These are phyloP conservation scores for Trichodelitschia bisporula DNA, from an alignment of 495 filamentous ascomycete species.

Conservation along the genomic window DNA sequence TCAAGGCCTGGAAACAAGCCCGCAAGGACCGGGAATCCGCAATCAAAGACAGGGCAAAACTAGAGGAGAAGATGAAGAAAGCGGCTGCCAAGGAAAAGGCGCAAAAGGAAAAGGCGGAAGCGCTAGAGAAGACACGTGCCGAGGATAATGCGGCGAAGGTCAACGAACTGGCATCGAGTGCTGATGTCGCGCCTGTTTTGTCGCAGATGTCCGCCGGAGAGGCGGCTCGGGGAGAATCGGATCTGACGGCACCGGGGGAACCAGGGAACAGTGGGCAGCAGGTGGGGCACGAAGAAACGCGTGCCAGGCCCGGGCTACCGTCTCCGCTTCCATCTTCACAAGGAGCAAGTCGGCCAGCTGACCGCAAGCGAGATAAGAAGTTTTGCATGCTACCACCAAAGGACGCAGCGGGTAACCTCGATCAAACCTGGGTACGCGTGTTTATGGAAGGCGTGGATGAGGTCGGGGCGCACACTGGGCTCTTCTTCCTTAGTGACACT, in stretches of 20 bases:
- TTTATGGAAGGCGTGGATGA: conserved; percentile 68
- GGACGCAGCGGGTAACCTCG: conserved; percentile 21
- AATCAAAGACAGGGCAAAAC: conserved; percentile 31
- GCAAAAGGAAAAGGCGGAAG: conserved; percentile 2
- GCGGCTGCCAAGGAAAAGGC: conserved; percentile 8
- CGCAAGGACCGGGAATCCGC: conserved; percentile 38
- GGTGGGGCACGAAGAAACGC: background rate
- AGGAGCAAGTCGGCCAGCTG: background rate
- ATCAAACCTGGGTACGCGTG: conserved; percentile 52
- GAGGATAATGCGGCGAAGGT: background rate
- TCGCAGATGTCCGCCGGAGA: background rate
- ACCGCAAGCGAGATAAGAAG: conserved; percentile 21
- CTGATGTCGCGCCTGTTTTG: background rate
- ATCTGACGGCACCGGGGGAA: background rate
- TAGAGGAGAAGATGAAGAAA: conserved; percentile 21
- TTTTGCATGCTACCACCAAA: conserved; percentile 51
- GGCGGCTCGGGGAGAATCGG: background rate
- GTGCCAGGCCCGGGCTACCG: too few species aligned
- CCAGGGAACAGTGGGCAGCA: background rate
- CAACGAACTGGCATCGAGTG: background rate
- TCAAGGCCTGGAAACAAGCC: conserved; percentile 33
- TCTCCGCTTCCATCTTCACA: too few species aligned
- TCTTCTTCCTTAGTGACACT: conserved; percentile 42
- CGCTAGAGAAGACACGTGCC: background rate
- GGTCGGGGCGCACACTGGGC: conserved; percentile 59